A percentile compares a stretch with the other conserved stretches of the same genome.
phyloP scores from a whole-genome alignment of 2,329 filamentous ascomycete species.

The Cladosporium cucumerinum region DNA sequence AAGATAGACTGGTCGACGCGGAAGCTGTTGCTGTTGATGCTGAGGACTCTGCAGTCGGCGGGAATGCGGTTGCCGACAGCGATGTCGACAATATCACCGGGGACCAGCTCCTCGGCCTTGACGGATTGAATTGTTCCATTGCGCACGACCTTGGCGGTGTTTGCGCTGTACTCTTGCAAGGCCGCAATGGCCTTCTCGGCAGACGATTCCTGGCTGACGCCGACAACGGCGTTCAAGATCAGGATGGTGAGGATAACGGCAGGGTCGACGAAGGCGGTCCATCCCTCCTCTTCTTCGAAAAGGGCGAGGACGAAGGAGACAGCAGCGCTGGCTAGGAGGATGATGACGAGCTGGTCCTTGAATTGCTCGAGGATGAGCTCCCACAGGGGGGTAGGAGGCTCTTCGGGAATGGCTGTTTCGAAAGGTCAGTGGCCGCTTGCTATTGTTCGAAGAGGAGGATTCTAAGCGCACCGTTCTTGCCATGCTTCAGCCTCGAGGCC shows the following conservation, averaged over 20 bases:
- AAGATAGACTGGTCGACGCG: conserved; percentile 94
- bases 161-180: conserved; percentile 97
- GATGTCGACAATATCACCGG: conserved; percentile 85
- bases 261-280: conserved; percentile 96
- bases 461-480: conserved; percentile 34
- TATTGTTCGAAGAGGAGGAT: not conserved
- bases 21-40: conserved; percentile 96
- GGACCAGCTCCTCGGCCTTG: conserved; percentile 95
- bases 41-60: conserved; percentile 84
- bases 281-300: conserved; percentile 88
- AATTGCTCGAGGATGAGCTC: conserved; percentile 97
- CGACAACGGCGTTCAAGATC: conserved; percentile 92
- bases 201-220: conserved; percentile 97
- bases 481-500: conserved; percentile 34
- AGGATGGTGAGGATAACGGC: conserved; percentile 95
- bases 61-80: conserved; percentile 90
- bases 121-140: conserved; percentile 76
- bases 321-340: conserved; percentile 85
- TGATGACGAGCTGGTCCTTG: conserved; percentile 97
- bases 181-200: conserved; percentile 98
- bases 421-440: conserved; percentile 15
- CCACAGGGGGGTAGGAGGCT: conserved; percentile 94
- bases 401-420: conserved; percentile 67
- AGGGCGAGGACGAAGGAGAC: conserved; percentile 91
- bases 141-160: conserved; percentile 90